phyloP scores from a whole-genome alignment of 2,329 filamentous ascomycete genomes.

The Aspergillus terreus region DNA sequence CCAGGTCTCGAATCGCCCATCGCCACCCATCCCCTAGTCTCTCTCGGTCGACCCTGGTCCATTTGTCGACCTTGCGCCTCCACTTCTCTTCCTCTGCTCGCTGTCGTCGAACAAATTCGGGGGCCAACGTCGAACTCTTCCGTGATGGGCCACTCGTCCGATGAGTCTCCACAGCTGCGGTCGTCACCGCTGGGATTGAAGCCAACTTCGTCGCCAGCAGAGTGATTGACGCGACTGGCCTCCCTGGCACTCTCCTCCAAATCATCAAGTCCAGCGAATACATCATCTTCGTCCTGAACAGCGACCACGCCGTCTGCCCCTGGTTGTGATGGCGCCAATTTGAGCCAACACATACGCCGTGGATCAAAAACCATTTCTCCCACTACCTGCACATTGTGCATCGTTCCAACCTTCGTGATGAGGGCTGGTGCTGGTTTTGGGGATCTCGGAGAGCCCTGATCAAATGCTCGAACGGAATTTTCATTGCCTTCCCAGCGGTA shows the following conservation, averaged over 20 bases:
- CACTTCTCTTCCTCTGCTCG: slow-evolving; percentile 89
- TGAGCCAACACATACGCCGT: slow-evolving; percentile 96
- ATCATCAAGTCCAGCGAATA: slow-evolving; percentile 92
- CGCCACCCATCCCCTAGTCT: slow-evolving; percentile 59
- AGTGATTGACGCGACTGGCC: slow-evolving; percentile 18
- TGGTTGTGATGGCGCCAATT: slow-evolving; percentile 55
- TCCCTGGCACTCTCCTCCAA: slow-evolving; percentile 62
- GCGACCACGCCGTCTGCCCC: slow-evolving; percentile 36
- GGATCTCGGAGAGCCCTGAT: slow-evolving; percentile 47
- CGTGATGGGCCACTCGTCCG: slow-evolving; percentile 78
- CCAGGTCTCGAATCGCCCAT: slow-evolving; percentile 63
- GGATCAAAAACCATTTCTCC: slow-evolving; percentile 99
- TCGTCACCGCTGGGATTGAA: slow-evolving; percentile 34
- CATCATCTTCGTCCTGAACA: slow-evolving; percentile 83
- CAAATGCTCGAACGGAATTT: slow-evolving; percentile 73
- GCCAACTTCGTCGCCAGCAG: slow-evolving; percentile 23
- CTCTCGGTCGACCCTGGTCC: slow-evolving; percentile 62
- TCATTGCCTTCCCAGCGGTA: slow-evolving; percentile 97
- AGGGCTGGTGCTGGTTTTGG: slow-evolving; percentile 59
- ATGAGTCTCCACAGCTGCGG: slow-evolving; percentile 42
- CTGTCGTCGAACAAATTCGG: slow-evolving; percentile 85
- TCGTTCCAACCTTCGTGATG: slow-evolving; percentile 83
- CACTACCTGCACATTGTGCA: slow-evolving; percentile 86
- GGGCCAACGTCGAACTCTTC: slow-evolving; percentile 98
- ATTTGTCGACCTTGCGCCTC: slow-evolving; percentile 81